Base-by-base conservation (phyloP, 75 land plant species). In the Cunninghamia lanceolata region DNA sequence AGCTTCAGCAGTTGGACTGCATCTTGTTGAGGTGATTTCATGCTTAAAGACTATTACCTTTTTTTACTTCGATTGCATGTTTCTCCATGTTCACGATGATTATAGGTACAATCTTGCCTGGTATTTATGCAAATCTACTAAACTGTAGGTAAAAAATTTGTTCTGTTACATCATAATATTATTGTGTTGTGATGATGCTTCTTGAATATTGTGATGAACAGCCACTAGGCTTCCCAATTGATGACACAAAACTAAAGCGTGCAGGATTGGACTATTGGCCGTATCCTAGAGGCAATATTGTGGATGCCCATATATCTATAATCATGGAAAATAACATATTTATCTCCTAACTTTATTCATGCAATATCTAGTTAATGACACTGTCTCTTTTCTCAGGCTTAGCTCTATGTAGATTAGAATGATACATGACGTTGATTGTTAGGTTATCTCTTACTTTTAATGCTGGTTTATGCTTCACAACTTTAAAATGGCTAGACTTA, bases 211-310 rank as follows among this genome's bases (percentile, higher is more conserved):
- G 50, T 80, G 66, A 68, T 86, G 73, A 42, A 59, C 93, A 98
- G 99, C 99, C 99, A 40, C 85, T 98, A 83, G 99, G 99, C 47
- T 98, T 94, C 89, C 83, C 90, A 80, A 90, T 98, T 68, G 97
- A 98, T 88, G 94, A 93, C 88, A 70, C 97, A 81, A 98, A 98
- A 90, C 80, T 98, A 86, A 96, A 96, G 90, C 99, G 99, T 78
- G 99, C 99, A 84, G 99, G 99, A 47, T 85, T 98, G 88, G 99
- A 98, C 86, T 98, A 98, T 77, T 96, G 99, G 99, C 97, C 99
- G 99, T 98, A 98, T 97, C 99, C 98, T 90, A 73, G 63, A 54
- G 14, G 34, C 32, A 80, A 42, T 80, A 9, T 45, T 43, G 46
- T n/a, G 14, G 14, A n/a, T 13, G 47, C n/a, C 28, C n/a, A 45